Evolutionary conservation across 1,284 basidiomycete species (phyloP).

Genomic region (Pisolithus thermaeus): DNA sequence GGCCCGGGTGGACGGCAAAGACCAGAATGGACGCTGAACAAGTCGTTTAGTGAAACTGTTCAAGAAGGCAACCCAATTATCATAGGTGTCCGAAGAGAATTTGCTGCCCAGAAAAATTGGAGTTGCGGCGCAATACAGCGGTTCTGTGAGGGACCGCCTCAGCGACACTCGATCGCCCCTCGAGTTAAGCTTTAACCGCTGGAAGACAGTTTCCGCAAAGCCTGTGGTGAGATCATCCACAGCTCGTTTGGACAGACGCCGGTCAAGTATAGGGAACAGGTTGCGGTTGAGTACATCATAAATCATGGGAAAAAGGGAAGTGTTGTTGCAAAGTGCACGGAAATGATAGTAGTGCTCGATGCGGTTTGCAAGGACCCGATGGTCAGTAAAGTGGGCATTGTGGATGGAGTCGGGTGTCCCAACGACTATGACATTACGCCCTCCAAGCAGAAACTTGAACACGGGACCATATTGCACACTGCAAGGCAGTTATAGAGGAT

Average conservation of each 20-base stretch:
- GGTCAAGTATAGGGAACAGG: slow-evolving; percentile 21
- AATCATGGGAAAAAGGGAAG: slow-evolving; percentile 1
- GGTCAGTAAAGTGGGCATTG: slow-evolving; percentile 2
- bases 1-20: slow-evolving; percentile 14
- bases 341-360: background rate
- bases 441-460: no score
- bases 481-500: no score
- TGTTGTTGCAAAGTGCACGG: background rate
- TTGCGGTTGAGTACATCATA: slow-evolving; percentile 12
- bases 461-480: no score
- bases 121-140: slow-evolving; percentile 17
- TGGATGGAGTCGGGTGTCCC: no score
- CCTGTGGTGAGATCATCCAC: slow-evolving; percentile 11
- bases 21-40: slow-evolving; percentile 9
- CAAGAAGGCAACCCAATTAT: slow-evolving; percentile 17
- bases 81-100: slow-evolving; percentile 16
- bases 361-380: slow-evolving; percentile 9
- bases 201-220: slow-evolving; percentile 12
- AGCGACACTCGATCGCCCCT: slow-evolving; percentile 8
- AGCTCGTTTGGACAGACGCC: slow-evolving; percentile 10
- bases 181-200: slow-evolving; percentile 7
- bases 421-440: no score
- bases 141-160: slow-evolving; percentile 10
- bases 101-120: slow-evolving; percentile 13
- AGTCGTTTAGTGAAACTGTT: slow-evolving; percentile 18